These are phyloP conservation scores for Hyphopichia burtonii DNA, from an alignment of 1,139 yeast species.

Conservation along the genomic window DNA sequence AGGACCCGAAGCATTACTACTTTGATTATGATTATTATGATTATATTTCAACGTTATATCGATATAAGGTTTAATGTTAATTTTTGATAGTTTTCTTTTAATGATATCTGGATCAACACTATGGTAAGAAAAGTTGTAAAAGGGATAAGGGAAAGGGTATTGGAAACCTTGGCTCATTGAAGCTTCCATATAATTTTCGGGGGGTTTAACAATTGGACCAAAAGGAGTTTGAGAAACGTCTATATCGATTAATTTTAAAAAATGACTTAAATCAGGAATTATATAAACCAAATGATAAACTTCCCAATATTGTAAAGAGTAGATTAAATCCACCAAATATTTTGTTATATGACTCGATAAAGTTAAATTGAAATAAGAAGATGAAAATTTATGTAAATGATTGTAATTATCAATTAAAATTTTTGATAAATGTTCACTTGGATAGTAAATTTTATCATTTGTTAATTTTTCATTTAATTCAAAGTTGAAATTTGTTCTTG, in stretches of 20 bases:
- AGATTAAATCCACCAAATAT: conserved; percentile 38
- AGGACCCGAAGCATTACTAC: no score
- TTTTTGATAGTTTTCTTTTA: conserved; percentile 24
- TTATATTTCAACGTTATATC: conserved; percentile 33
- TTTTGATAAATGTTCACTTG: conserved; percentile 37
- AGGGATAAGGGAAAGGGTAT: conserved; percentile 49
- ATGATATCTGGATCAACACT: conserved; percentile 30
- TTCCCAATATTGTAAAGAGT: conserved; percentile 46
- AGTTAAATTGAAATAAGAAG: conserved; percentile 38
- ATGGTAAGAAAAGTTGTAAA: conserved; percentile 47
- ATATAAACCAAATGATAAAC: conserved; percentile 39
- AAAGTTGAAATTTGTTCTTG: conserved; percentile 10
- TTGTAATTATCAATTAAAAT: conserved; percentile 41
- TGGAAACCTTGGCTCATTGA: conserved; percentile 43
- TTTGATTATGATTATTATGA: no score
- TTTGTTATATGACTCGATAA: conserved; percentile 38
- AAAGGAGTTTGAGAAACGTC: conserved; percentile 38
- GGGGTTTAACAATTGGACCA: conserved; percentile 43
- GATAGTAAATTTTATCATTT: conserved; percentile 19
- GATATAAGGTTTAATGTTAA: conserved; percentile 35
- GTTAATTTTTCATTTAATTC: conserved; percentile 2
- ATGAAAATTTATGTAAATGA: conserved; percentile 26
- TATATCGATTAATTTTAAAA: conserved; percentile 34
- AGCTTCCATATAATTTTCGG: conserved; percentile 35
- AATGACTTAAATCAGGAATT: conserved; percentile 33